phyloP scores from a whole-genome alignment of 2,329 filamentous ascomycete genomes.

The Magnaporthiopsis rhizophila region DNA sequence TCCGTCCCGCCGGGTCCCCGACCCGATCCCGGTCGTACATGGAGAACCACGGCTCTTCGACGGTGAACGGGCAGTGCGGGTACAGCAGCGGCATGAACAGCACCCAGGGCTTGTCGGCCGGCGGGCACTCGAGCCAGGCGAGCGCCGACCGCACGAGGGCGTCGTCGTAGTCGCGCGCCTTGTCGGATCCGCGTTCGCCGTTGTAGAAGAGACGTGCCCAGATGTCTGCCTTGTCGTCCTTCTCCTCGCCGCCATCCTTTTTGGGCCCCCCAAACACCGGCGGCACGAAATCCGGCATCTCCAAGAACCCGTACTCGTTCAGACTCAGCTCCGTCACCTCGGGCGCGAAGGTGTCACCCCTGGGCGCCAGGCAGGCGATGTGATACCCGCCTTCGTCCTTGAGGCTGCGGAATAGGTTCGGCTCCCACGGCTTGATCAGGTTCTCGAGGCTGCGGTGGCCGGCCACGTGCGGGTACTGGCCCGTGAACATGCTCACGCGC shows the following conservation, averaged over 20 bases:
- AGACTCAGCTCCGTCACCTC: conserved; percentile 35
- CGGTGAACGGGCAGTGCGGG: conserved; percentile 37
- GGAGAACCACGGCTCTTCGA: conserved; percentile 39
- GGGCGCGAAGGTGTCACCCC: conserved; percentile 34
- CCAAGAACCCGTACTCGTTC: conserved; percentile 36
- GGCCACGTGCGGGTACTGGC: conserved; percentile 35
- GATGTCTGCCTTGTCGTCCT: not conserved
- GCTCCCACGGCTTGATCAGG: conserved; percentile 40
- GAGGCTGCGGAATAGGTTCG: conserved; percentile 34
- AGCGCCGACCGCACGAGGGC: conserved; percentile 31
- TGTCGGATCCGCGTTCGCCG: conserved; percentile 26
- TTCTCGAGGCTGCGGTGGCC: conserved; percentile 38
- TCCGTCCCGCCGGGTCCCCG: conserved; percentile 14
- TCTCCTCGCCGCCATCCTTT: conserved; percentile 1
- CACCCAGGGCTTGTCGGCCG: conserved; percentile 31
- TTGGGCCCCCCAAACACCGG: conserved; percentile 15
- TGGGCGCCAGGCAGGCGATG: conserved; percentile 34
- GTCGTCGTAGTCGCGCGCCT: conserved; percentile 37
- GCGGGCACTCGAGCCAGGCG: conserved; percentile 34
- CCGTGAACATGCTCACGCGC: conserved; percentile 38
- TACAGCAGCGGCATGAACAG: conserved; percentile 35
- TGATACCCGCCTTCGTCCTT: conserved; percentile 35
- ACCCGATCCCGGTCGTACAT: conserved; percentile 30
- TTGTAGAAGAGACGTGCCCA: conserved; percentile 33
- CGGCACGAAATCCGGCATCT: conserved; percentile 26